Percentiles rank a stretch among this genome's conserved stretches.
Conservation (phyloP, 495 filamentous ascomycete species). For the Daldinia loculata region DNA sequence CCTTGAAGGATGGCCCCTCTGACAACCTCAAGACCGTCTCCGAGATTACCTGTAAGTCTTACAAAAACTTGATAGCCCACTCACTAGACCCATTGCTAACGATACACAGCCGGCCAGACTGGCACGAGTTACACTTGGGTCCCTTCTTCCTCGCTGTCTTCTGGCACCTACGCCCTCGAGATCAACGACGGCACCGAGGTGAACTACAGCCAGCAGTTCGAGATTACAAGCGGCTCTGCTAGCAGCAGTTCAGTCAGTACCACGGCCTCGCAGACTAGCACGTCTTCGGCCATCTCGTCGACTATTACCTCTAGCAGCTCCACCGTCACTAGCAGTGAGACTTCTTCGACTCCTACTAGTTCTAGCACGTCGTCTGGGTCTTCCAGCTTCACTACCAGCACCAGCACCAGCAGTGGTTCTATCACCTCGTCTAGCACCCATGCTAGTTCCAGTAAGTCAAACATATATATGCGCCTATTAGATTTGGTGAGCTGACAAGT, state of each 20-base stretch:
- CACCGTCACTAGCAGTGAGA: conserved; percentile 11
- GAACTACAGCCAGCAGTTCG: conserved; percentile 57
- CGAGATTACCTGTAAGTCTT: conserved; percentile 48
- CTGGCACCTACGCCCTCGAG: conserved; percentile 56
- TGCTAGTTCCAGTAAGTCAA: conserved; percentile 40
- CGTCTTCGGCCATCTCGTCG: conserved; percentile 33
- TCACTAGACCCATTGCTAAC: conserved; percentile 24
- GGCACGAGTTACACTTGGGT: conserved; percentile 49
- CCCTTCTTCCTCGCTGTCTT: conserved; percentile 44
- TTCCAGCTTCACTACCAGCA: conserved; percentile 18
- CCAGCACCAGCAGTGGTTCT: conserved; percentile 12
- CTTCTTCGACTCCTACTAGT: conserved; percentile 5
- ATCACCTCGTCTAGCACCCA: conserved; percentile 33
- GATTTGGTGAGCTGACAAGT: conserved; percentile 27
- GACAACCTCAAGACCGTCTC: conserved; percentile 48
- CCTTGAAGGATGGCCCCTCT: conserved; percentile 47
- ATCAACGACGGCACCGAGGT: conserved; percentile 47
- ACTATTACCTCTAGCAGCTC: conserved; percentile 43
- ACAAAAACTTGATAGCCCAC: not conserved
- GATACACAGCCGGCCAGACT: conserved; percentile 40
- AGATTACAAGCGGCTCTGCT: conserved; percentile 43
- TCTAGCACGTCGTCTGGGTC: conserved; percentile 31
- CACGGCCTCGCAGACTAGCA: conserved; percentile 30
- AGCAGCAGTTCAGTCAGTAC: conserved; percentile 38
- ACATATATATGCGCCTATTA: conserved; percentile 27